These are phyloP conservation scores for Prillingera fragicola DNA, from an alignment of 1,284 basidiomycete species.

Conservation along the genomic window DNA sequence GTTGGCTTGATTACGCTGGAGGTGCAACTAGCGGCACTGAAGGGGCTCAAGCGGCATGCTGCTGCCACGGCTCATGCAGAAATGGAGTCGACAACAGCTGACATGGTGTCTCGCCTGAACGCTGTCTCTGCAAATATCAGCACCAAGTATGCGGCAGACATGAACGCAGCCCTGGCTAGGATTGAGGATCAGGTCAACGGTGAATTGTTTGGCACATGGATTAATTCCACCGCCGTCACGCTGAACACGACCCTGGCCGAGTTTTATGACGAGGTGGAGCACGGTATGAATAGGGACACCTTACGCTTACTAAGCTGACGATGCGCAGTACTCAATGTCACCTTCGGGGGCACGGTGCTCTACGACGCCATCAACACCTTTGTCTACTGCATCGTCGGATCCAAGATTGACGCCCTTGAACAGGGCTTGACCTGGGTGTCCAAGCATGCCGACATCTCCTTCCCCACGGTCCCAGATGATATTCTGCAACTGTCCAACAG, in stretches of 20 bases:
- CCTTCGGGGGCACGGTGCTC: constrained; percentile 78
- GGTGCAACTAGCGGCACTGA: constrained; percentile 71
- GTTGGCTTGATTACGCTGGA: constrained; percentile 84
- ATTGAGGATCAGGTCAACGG: constrained; percentile 74
- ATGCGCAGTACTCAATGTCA: constrained; percentile 53
- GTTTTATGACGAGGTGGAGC: constrained; percentile 50
- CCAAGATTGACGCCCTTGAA: constrained; percentile 80
- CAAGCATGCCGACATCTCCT: constrained; percentile 71
- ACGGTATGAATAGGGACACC: no score
- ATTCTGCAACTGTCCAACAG: constrained; percentile 68
- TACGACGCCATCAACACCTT: constrained; percentile 78
- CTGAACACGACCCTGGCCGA: constrained; percentile 61
- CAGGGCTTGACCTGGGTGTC: constrained; percentile 86
- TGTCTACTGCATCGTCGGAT: constrained; percentile 78
- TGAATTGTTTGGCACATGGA: constrained; percentile 79
- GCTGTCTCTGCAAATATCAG: constrained; percentile 73
- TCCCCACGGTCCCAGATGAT: constrained; percentile 66
- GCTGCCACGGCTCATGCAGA: constrained; percentile 57
- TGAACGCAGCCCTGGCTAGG: constrained; percentile 65
- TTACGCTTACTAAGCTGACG: background rate
- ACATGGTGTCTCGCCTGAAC: constrained; percentile 72
- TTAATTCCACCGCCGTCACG: constrained; percentile 80
- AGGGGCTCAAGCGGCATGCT: constrained; percentile 63
- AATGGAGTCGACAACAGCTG: constrained; percentile 61
- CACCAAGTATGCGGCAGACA: constrained; percentile 62